Evolutionary conservation across 2,329 filamentous ascomycete genomes (phyloP).

Genomic region (Arthrinium phaeospermum): DNA sequence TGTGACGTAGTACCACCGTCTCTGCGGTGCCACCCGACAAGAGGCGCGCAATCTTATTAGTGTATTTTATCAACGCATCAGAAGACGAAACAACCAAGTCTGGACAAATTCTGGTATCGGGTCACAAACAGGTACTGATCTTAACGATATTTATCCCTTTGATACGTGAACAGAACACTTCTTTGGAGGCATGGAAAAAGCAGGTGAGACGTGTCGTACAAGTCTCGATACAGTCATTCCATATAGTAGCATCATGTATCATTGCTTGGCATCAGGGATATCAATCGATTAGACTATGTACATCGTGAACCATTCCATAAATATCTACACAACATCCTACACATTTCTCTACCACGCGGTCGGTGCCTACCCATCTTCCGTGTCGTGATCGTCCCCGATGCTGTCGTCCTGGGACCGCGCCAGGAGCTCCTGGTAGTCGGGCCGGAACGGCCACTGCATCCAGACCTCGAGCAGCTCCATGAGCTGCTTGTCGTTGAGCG

Average conservation of each 20-base stretch:
- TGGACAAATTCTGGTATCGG: too few relatives aligned
- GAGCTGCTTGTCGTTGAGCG: conserved; percentile 60
- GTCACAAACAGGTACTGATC: too few relatives aligned
- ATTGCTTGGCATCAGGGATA: background rate
- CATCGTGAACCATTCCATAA: background rate
- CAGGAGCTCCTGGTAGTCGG: conserved; percentile 55
- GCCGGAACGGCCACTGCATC: conserved; percentile 70
- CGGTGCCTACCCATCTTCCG: background rate
- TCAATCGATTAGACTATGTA: background rate
- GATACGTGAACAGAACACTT: too few relatives aligned
- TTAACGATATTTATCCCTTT: too few relatives aligned
- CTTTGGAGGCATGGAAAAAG: too few relatives aligned
- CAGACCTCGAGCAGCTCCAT: conserved; percentile 64
- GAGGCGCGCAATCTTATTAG: background rate
- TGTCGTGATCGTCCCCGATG: background rate
- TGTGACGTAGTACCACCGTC: background rate
- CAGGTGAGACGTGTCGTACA: too few relatives aligned
- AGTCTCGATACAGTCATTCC: too few relatives aligned
- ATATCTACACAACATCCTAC: background rate
- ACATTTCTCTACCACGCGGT: background rate
- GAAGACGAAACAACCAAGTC: too few relatives aligned
- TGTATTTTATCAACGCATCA: too few relatives aligned
- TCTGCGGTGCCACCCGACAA: background rate
- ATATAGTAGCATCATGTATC: too few relatives aligned
- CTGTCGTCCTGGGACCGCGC: conserved; percentile 39